Conservation (phyloP, 495 filamentous ascomycete species). For the Parachaetomium inaequale region DNA sequence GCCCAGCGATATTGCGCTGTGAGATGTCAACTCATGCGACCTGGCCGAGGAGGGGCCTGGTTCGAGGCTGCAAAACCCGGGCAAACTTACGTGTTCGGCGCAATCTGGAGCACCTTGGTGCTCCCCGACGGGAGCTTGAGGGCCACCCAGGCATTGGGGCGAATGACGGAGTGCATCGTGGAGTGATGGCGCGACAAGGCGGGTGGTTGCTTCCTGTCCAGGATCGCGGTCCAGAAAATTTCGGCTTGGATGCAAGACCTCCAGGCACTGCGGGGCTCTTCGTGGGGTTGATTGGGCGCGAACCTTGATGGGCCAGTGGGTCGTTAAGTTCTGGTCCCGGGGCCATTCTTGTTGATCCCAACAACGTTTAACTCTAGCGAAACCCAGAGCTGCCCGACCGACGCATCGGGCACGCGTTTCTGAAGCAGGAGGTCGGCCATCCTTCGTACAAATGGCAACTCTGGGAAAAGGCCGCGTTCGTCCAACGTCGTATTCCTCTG, state of each 20-base stretch:
- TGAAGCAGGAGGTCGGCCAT: too few relatives aligned
- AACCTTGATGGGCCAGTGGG: conserved; percentile 23
- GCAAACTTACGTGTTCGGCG: conserved; percentile 71
- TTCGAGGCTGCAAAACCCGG: background rate
- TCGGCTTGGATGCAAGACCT: background rate
- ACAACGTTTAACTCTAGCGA: too few relatives aligned
- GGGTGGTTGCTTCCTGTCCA: background rate
- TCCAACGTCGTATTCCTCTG: too few relatives aligned
- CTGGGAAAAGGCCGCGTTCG: too few relatives aligned
- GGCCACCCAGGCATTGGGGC: conserved; percentile 60
- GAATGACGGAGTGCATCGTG: conserved; percentile 50
- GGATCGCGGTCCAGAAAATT: conserved; percentile 14
- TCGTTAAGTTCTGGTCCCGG: too few relatives aligned
- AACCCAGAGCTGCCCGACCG: too few relatives aligned
- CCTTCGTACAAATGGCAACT: too few relatives aligned
- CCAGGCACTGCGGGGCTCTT: conserved; percentile 7
- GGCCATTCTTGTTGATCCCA: too few relatives aligned
- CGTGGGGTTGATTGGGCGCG: conserved; percentile 1
- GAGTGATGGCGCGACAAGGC: background rate
- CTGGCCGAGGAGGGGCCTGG: too few relatives aligned
- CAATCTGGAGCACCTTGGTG: conserved; percentile 59
- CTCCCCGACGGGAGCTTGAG: conserved; percentile 66
- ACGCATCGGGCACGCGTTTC: too few relatives aligned
- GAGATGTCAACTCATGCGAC: conserved; percentile 8
- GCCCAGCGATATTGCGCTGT: conserved; percentile 74